Evolutionary conservation across 1,139 yeast genomes (phyloP), one percentile per base, ranked within the genome.

Genomic region (Hanseniaspora uvarum): DNA sequence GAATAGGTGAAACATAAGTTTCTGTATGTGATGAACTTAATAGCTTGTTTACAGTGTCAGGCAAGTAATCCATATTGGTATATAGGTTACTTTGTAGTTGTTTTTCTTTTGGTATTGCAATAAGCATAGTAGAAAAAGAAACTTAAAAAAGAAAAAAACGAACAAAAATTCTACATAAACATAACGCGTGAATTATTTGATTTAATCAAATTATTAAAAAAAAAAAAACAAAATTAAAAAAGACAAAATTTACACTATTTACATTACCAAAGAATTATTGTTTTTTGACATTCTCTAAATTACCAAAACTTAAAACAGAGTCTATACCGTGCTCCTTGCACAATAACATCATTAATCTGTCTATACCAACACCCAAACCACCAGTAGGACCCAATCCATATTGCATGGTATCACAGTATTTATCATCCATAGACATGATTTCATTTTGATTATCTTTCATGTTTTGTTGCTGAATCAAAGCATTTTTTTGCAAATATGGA

Each of bases 331-430:
- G 71, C 28, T 76, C 70, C 0, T 78, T 81, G 5, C 83, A 75
- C 51, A 89, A 70, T 26, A 86, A 68, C 97, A 92, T 88, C 46
- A 83, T 81, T 37, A 92, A 69, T 53, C 99, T 68, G 64, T 94
- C 99, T 24, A 94, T 75, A 0, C 99, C 99, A 58, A 94, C 72
- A 0, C 98, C 99, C 87, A 96, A 86, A 0, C 99, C 99, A 1
- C 96, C 97, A 1, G 96, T 89, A 0, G 98, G 98, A 4, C 98
- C 96, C 67, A 94, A 75, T 1, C 96, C 97, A 75, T 83, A 86
- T 63, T 87, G 92, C 86, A 94, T 80, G 14, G 83, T 78, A 45
- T 77, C 73, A 2, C 87, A 78, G 63, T 80, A 92, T 46, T 74
- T 73, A 64, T 79, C 72, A 66, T 92, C 98, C 0, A 95, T 86